These are phyloP conservation scores for Colletotrichum spinosum DNA, from an alignment of 2,329 filamentous ascomycete genomes.

Conservation along the genomic window DNA sequence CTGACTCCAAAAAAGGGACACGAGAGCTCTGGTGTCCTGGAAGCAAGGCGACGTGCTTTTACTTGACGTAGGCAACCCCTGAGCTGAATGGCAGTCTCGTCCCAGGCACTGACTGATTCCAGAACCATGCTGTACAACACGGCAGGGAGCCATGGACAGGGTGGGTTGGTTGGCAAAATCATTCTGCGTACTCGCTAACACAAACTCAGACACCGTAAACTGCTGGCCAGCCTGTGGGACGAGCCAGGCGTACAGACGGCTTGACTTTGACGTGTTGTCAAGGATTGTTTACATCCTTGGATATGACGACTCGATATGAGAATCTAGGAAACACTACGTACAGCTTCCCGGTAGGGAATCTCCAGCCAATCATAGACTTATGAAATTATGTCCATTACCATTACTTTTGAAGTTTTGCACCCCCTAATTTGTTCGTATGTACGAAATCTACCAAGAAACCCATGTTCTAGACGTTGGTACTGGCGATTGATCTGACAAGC, in stretches of 20 bases:
- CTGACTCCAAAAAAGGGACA: conserved; percentile 5
- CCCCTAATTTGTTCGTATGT: no score
- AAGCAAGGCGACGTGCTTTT: conserved; percentile 41
- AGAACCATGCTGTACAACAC: conserved; percentile 44
- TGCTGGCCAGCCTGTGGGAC: conserved; percentile 42
- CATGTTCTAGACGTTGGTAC: no score
- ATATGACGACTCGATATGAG: not conserved
- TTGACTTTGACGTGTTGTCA: not conserved
- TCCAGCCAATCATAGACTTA: no score
- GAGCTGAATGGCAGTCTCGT: not conserved
- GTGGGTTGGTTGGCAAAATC: conserved; percentile 7
- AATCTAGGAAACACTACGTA: not conserved
- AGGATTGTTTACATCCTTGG: not conserved
- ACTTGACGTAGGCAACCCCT: conserved; percentile 39
- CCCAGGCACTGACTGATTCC: not conserved
- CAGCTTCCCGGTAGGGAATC: no score
- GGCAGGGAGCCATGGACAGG: conserved; percentile 42
- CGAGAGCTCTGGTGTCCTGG: conserved; percentile 38
- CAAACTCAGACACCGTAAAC: conserved; percentile 17
- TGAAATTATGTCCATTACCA: no score
- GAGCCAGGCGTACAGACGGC: conserved; percentile 2
- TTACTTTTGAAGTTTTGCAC: no score
- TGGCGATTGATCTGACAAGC: no score
- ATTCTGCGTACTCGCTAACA: not conserved
- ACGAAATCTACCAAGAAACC: no score